Percentiles rank a stretch among this genome's conserved stretches.
Conservation (phyloP, 208 protist genomes). For the Giardia duodenalis region DNA sequence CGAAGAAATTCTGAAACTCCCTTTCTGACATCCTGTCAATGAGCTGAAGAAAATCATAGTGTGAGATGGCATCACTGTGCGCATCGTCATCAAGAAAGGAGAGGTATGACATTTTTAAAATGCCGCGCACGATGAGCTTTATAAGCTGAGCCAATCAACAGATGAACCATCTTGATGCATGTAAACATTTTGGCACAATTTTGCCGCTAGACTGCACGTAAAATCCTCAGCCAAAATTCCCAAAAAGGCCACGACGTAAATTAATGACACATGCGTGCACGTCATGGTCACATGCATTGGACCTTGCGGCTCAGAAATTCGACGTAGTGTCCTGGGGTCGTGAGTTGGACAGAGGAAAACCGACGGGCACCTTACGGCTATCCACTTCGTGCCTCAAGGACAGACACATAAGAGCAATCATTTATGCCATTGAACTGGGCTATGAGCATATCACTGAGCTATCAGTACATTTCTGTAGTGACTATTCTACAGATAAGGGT, state of each 20-base stretch:
- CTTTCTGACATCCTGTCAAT: neutral
- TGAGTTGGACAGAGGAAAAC: neutral
- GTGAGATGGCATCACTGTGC: neutral
- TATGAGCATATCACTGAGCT: neutral
- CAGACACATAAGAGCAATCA: neutral
- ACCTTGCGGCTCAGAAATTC: neutral
- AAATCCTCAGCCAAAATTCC: neutral
- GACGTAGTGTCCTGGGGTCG: neutral
- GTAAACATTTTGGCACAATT: neutral
- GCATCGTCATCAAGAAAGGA: neutral
- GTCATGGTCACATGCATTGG: neutral
- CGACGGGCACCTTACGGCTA: neutral
- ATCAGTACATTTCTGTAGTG: neutral
- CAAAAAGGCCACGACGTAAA: neutral
- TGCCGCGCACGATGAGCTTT: no score
- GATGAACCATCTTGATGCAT: no score
- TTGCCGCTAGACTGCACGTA: neutral
- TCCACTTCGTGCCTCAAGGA: neutral
- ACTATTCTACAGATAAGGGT: neutral
- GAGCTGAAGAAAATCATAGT: neutral
- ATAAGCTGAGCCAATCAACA: no score
- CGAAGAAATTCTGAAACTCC: neutral
- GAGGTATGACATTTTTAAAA: neutral
- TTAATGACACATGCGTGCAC: neutral
- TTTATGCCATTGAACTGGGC: neutral